A percentile compares a stretch with the other conserved stretches of the same genome.
These are phyloP conservation scores for Xylariaceae sp. DNA, from an alignment of 2,329 filamentous ascomycete species.

Conservation along the genomic window DNA sequence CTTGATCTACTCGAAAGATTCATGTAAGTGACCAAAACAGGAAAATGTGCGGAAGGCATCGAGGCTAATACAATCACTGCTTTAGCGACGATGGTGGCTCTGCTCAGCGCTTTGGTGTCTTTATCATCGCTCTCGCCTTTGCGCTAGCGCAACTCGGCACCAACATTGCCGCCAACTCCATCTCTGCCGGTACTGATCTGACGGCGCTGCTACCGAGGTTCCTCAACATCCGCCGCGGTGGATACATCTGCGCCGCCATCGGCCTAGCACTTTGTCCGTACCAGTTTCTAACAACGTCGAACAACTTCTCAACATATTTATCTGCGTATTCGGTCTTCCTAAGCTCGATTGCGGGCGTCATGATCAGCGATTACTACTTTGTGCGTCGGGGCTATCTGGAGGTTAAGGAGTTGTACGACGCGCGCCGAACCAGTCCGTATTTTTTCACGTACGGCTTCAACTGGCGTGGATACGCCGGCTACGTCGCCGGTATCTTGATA, in stretches of 20 bases:
- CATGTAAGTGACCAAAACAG: slow-evolving; percentile 48
- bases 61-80: slow-evolving; percentile 2
- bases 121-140: slow-evolving; percentile 73
- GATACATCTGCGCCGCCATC: slow-evolving; percentile 81
- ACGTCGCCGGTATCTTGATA: slow-evolving; percentile 82
- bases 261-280: slow-evolving; percentile 88
- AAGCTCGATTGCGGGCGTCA: slow-evolving; percentile 92
- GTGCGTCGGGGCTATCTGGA: slow-evolving; percentile 84
- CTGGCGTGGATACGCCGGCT: slow-evolving; percentile 84
- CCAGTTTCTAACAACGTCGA: slow-evolving; percentile 75
- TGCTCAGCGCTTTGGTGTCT: slow-evolving; percentile 74
- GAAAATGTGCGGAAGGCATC: not conserved
- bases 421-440: slow-evolving; percentile 70
- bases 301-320: slow-evolving; percentile 90
- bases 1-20: slow-evolving; percentile 70
- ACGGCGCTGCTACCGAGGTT: slow-evolving; percentile 80
- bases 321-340: slow-evolving; percentile 93
- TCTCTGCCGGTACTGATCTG: slow-evolving; percentile 83
- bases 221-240: slow-evolving; percentile 84
- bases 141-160: slow-evolving; percentile 83
- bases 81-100: slow-evolving; percentile 65
- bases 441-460: slow-evolving; percentile 76
- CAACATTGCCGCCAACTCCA: slow-evolving; percentile 86
- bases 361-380: slow-evolving; percentile 85
- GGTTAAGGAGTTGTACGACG: slow-evolving; percentile 79